Conservation (phyloP, 1,284 basidiomycete genomes). For the Leccinum variabile region DNA sequence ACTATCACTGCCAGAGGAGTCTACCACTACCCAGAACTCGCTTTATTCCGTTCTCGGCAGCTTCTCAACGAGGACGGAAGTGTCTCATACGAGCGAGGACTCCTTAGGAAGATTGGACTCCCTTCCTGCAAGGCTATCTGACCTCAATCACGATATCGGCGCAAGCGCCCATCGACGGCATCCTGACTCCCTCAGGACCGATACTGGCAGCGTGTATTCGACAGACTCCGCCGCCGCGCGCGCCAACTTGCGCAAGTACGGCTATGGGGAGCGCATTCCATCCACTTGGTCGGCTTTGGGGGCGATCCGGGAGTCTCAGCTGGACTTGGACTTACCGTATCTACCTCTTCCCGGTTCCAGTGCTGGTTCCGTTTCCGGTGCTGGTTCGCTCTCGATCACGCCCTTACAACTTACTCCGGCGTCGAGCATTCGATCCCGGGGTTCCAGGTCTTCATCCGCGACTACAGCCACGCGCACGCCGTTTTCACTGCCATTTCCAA, state of each 20-base stretch:
- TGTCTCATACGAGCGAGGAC: neutral
- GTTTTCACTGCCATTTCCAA: neutral
- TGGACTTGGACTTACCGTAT: conserved; percentile 15
- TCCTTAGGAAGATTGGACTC: neutral
- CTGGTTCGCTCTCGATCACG: conserved; percentile 9
- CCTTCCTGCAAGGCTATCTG: conserved; percentile 5
- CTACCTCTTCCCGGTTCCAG: conserved; percentile 11
- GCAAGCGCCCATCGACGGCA: conserved; percentile 2
- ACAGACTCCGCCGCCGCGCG: conserved; percentile 25
- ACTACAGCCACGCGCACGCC: conserved; percentile 5
- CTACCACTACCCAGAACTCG: neutral
- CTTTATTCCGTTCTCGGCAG: neutral
- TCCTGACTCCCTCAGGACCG: conserved; percentile 11
- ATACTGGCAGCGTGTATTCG: conserved; percentile 32
- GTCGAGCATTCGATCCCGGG: conserved; percentile 7
- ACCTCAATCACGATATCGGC: conserved; percentile 7
- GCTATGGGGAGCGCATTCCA: conserved; percentile 24
- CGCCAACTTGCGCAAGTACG: conserved; percentile 28
- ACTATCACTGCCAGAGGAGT: neutral
- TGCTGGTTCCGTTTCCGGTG: neutral
- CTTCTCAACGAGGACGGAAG: neutral
- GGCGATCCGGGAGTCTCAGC: conserved; percentile 15
- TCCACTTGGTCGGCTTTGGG: conserved; percentile 28
- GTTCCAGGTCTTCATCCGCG: neutral
- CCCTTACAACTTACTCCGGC: conserved; percentile 15